phyloP scores from a whole-genome alignment of 2,329 filamentous ascomycete genomes.

The Fusarium keratoplasticum region DNA sequence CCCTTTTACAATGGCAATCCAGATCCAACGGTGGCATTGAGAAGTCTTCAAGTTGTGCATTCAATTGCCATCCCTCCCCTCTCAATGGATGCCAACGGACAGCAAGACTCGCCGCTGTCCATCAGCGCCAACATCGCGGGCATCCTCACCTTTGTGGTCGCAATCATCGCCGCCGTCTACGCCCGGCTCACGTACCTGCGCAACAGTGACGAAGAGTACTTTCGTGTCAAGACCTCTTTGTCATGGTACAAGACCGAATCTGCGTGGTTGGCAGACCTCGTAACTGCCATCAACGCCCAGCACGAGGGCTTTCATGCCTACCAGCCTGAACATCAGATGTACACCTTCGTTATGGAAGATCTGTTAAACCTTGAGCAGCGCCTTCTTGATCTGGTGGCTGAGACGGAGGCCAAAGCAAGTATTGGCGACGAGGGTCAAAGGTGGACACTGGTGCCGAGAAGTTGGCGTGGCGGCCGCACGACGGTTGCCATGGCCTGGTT shows the following conservation, averaged over 20 bases:
- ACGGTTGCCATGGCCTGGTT: conserved; percentile 60
- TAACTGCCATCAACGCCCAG: conserved; percentile 47
- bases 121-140: conserved; percentile 57
- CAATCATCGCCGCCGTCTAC: conserved; percentile 57
- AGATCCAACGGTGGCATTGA: neutral
- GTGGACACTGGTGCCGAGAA: conserved; percentile 54
- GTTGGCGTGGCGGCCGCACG: conserved; percentile 52
- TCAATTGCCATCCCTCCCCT: neutral
- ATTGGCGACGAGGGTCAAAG: conserved; percentile 35
- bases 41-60: neutral
- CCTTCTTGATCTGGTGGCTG: conserved; percentile 57
- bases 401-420: conserved; percentile 52
- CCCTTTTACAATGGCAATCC: neutral
- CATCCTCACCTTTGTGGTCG: conserved; percentile 61
- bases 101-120: conserved; percentile 58
- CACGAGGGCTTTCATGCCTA: conserved; percentile 37
- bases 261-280: conserved; percentile 57
- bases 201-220: conserved; percentile 60
- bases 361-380: conserved; percentile 57
- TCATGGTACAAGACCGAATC: conserved; percentile 64
- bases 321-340: conserved; percentile 59
- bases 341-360: conserved; percentile 60
- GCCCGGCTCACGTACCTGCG: conserved; percentile 58
- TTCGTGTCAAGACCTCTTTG: conserved; percentile 59
- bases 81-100: conserved; percentile 41